Evolutionary conservation across 1,284 basidiomycete species (phyloP).

Genomic region (Pyrrhoderma lamaoense): DNA sequence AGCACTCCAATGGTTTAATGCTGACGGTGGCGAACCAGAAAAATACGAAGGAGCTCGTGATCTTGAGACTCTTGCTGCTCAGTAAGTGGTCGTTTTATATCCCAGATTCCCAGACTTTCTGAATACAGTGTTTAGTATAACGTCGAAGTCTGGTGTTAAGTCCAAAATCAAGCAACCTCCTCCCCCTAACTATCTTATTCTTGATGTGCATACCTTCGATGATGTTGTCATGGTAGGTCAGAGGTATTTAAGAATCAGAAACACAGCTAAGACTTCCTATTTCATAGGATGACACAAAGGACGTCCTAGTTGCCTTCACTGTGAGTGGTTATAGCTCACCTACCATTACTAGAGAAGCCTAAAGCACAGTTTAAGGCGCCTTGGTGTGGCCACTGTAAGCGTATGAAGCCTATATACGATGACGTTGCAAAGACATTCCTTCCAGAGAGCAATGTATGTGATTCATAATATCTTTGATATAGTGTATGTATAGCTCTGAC

Average conservation of each 20-base stretch:
- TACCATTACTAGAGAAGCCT: conserved; percentile 5
- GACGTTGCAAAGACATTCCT: conserved; percentile 76
- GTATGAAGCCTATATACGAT: conserved; percentile 82
- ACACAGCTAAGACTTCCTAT: conserved; percentile 12
- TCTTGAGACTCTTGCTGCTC: conserved; percentile 67
- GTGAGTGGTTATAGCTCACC: conserved; percentile 35
- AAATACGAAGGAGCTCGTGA: conserved; percentile 79
- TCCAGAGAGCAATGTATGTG: conserved; percentile 62
- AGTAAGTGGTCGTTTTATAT: conserved; percentile 41
- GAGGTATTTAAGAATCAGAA: background rate
- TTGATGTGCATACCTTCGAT: conserved; percentile 71
- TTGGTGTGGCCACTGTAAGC: conserved; percentile 88
- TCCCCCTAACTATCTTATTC: conserved; percentile 62
- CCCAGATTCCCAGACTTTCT: background rate
- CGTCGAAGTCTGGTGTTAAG: conserved; percentile 71
- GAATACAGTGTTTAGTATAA: conserved; percentile 42
- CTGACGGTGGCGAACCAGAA: conserved; percentile 52
- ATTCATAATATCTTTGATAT: background rate
- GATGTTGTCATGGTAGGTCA: conserved; percentile 59
- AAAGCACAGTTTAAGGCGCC: conserved; percentile 42
- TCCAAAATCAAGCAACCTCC: conserved; percentile 82
- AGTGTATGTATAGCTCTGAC: too few relatives aligned
- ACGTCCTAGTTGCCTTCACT: conserved; percentile 89
- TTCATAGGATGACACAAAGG: conserved; percentile 62
- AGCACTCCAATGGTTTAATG: conserved; percentile 91